Base-by-base conservation (phyloP, 2,329 filamentous ascomycete species). In the Colletotrichum euphorbiae region DNA sequence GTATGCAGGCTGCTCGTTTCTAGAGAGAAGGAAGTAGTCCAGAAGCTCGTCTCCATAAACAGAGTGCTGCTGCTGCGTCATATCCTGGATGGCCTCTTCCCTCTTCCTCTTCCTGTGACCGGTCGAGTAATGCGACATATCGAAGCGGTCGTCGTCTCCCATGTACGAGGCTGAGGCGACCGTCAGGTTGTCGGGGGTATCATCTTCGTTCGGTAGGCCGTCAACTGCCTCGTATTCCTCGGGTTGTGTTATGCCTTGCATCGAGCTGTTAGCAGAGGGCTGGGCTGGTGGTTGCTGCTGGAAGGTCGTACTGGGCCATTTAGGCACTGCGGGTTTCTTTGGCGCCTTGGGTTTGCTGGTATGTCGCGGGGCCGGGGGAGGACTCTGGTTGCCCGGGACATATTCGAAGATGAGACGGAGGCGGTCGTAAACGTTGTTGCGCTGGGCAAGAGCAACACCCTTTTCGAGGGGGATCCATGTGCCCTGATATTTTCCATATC, bases 401-500 rank as follows among this genome's bases (percentile, higher is more conserved):
- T 90, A 99, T 78, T 98, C 93, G 80, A 99, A 97, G 71, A 99
- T 97, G 58, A 90, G 90, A 56, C 87, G 86, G 70, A 99, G 85
- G 74, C 93, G 93, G 46, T 97, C 91, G 73, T 94, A 90, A 59
- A 97, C 87, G 71, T 92, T 92, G 78, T 98, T 97, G 73, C 94
- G 91, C 73, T 92, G 90, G 40, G 96, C 96, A 38, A 99, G 89
- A 70, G 88, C 82, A 73, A 94, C 89, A 64, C 94, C 96, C 71
- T 93, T 89, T 13, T 90, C 86, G 7, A 99, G 87, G 7, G 96
- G 96, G 56, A 99, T 96, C 94, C 96, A 99, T 57, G 96, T 99
- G 75, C 96, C 94, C 83, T 99, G 96, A 74, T 98, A 99, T 88
- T 98, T 98, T 75, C 96, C 96, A 79, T 98, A 98, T 15, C 96